phyloP scores from a whole-genome alignment of 2,329 filamentous ascomycete species.

The Arthrobotrys megalospora region DNA sequence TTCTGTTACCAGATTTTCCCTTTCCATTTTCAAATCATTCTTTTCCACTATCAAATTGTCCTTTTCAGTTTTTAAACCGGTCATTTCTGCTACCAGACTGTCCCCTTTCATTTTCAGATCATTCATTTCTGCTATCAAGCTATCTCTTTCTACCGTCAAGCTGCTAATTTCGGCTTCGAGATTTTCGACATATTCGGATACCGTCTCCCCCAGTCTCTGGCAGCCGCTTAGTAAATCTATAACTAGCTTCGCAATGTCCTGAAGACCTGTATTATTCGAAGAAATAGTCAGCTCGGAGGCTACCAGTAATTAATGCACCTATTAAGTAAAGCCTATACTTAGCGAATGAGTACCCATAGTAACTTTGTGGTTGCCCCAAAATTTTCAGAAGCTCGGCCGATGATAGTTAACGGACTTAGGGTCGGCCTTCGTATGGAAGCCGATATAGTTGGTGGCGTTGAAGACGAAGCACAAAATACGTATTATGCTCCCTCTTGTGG shows the following conservation, averaged over 20 bases:
- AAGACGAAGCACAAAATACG: background rate
- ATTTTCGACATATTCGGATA: background rate
- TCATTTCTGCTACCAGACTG: background rate
- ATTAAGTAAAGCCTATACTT: slow-evolving; percentile 5
- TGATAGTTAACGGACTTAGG: background rate
- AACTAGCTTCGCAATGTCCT: background rate
- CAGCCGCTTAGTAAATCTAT: background rate
- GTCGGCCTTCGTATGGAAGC: background rate
- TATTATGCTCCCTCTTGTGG: background rate
- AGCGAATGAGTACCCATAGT: slow-evolving; percentile 4
- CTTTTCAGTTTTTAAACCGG: background rate
- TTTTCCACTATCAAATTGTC: background rate
- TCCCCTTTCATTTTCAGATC: background rate
- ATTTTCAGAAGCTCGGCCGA: slow-evolving; percentile 1
- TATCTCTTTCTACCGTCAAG: background rate
- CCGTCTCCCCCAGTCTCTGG: background rate
- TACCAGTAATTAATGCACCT: slow-evolving; percentile 4
- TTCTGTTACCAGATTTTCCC: background rate
- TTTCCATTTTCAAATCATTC: background rate
- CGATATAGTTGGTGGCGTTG: background rate
- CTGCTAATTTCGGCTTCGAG: slow-evolving; percentile 1
- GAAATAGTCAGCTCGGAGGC: slow-evolving; percentile 2
- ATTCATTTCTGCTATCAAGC: background rate
- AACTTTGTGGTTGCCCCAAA: slow-evolving; percentile 3
- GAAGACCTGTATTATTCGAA: background rate